Evolutionary conservation across 257 asterid species (phyloP), one percentile per base, ranked within the genome.

Genomic region (Thymus quinquecostatus): DNA sequence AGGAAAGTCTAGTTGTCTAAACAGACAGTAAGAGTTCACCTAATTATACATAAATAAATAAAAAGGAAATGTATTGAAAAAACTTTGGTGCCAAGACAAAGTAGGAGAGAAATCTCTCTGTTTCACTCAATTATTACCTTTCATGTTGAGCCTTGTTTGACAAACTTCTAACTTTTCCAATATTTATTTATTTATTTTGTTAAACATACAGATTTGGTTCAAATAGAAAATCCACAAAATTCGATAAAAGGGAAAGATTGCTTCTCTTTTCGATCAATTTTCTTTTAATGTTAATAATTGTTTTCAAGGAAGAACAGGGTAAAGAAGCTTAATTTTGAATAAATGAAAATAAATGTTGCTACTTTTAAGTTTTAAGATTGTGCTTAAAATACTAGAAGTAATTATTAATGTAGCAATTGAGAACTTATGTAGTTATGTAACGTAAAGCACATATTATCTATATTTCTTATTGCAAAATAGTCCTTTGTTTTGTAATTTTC

Each of bases 21-120:
- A 66, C 70, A 69, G 92, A 83, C 75, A 81, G 76, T 70, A 77
- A 88, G 61, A 74, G 61, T 72, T 85, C 70, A 87, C 88, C 93
- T 63, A 83, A 83, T 68, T 60, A 59, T 13, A 66, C 60, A 47
- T 49, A 8, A 21, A 0, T 21, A 21, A 21, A 21, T 21, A 69
- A 74, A 60, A 50, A 50, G 29, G 61, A 68, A 72, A 51, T 68
- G 70, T 69, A 30, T 71, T 63, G 71, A 81, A 82, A 85, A 85
- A 21, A 75, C 91, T 83, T 87, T 77, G 69, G 67, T 81, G 76
- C 73, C 80, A 88, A 91, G 97, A 82, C 80, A 81, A 79, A 81
- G 80, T 76, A 82, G 83, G 83, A 78, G 75, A 78, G 48, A 76
- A 77, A 79, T 81, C 83, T 74, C 38, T 61, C 82, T 82, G 79